Base-by-base conservation (phyloP, 1,139 yeast species). In the Sugiyamaella pinicola region DNA sequence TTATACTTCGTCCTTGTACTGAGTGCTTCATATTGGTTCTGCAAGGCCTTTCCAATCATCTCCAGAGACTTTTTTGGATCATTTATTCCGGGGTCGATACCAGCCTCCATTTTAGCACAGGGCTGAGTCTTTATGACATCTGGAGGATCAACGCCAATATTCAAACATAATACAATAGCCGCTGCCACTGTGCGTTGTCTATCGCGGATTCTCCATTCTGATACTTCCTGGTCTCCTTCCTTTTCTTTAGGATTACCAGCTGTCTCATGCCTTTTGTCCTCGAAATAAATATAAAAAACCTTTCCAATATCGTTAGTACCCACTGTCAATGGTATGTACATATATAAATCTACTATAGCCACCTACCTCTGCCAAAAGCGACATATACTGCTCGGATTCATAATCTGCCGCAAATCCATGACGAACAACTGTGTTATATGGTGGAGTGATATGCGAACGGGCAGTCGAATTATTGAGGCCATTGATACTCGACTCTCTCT, bases 81-180 rank as follows among this genome's bases (percentile, higher is more conserved):
- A 37, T 85, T 82, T 62, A 82, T 85, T n/a, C 82, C 76, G 0
- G 98, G 97, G 67, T 93, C 96, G 28, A 93, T 83, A 91, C 97
- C 91, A 1, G 97, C 87, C 71, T 95, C 99, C 42, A 85, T 73
- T 63, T 87, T 84, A 1, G 99, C 96, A 65, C 96, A 88, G 0
- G 97, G 98, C 58, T 87, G 91, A 0, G 98, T 90, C 69, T 90
- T 89, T 71, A 88, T 83, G 34, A 91, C 83, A 69, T 95, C 99
- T 1, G 99, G 99, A 2, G 99, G 99, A 61, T 93, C 98, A 2
- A 93, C 97, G 4, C 99, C 98, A 47, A 93, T 74, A 66, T 95
- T 93, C 41, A 93, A 75, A 68, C 99, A 93, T 47, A 93, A 73
- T 50, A 93, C 91, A 26, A 93, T 74, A 12, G 96, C 97, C 0